Evolutionary conservation across 768 basidiomycete genomes (phyloP), one percentile per base, ranked within the genome.

Genomic region (Cubamyces sp.): DNA sequence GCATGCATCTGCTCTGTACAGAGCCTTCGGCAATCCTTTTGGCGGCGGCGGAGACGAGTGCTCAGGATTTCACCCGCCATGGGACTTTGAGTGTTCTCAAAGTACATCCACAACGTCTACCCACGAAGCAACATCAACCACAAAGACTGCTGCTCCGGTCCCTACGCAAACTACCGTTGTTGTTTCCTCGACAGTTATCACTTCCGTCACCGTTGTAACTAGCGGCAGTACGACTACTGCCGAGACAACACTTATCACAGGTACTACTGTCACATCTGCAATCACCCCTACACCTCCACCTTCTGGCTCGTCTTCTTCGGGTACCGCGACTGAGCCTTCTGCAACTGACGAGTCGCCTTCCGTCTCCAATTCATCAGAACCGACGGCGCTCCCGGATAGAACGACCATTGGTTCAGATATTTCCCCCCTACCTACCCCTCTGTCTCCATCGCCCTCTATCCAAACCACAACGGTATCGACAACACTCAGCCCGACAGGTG

Each of bases 161-260:
- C 15, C 58, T 19, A 34, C 57, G 11, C 23, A 54, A 25, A 61
- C 60, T 23, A 42, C 51, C 34, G 34, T 54, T 4, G 34, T 61
- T 1, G 39, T 39, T 18, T 54, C 60, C 4, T 25, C 47, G 7
- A 54, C 40, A 5, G 45, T 47, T 25, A 46, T 61, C 21, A 61
- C 60, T 23, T 61, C 58, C 11, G 42, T 60, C 30, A 37, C 23
- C 3, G 34, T 53, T 47, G 37, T 53, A 0, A 61, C 60, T 4
- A 53, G 52, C n/a, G 53, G 52, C 9, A 30, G 15, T 18, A 61
- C 52, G 0, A 26, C 54, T 45, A 61, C 52, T 14, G 23, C 28
- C 3, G 43, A 14, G 14, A 56, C 54, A 19, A 56, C 54, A 6
- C 37, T 56, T 19, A 56, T 30, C 18, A 46, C 54, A 45, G 54